Conservation (phyloP, 2,329 filamentous ascomycete genomes). For the Pyrenophora tritici-repentis region DNA sequence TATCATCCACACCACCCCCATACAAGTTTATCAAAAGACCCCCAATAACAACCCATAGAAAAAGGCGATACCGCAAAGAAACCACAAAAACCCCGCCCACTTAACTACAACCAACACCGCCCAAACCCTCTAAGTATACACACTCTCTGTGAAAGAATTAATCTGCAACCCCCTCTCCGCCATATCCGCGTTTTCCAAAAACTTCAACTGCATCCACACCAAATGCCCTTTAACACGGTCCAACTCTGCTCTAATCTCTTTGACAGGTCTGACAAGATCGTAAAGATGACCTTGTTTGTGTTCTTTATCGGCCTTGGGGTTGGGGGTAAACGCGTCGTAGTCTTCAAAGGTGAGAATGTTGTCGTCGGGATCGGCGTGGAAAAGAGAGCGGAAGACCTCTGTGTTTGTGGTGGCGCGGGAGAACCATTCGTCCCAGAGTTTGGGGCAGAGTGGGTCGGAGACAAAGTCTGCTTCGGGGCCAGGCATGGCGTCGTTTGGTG, state of each 20-base stretch:
- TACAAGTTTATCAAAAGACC: too few relatives aligned
- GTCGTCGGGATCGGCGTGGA: slow-evolving; percentile 89
- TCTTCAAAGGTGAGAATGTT: slow-evolving; percentile 87
- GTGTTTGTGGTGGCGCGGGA: slow-evolving; percentile 72
- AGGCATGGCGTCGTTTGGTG: slow-evolving; percentile 75
- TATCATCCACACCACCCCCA: too few relatives aligned
- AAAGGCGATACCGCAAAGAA: not conserved
- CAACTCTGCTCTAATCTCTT: slow-evolving; percentile 75
- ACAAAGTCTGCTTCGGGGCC: slow-evolving; percentile 68
- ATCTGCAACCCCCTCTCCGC: slow-evolving; percentile 86
- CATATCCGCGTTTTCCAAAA: slow-evolving; percentile 83
- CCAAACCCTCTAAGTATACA: slow-evolving; percentile 62
- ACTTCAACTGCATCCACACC: slow-evolving; percentile 94
- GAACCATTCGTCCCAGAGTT: slow-evolving; percentile 70
- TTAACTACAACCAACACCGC: not conserved
- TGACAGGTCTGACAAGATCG: slow-evolving; percentile 66
- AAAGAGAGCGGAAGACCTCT: slow-evolving; percentile 74
- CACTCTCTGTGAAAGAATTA: slow-evolving; percentile 84
- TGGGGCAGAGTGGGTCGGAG: slow-evolving; percentile 62
- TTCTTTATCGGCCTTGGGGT: slow-evolving; percentile 61
- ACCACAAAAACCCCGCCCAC: not conserved
- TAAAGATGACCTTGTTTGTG: slow-evolving; percentile 83
- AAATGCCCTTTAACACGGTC: slow-evolving; percentile 84
- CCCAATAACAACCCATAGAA: too few relatives aligned
- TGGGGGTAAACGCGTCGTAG: slow-evolving; percentile 74